Conservation (phyloP, 192 early-diverging fungal species). For the Mortierella alpina region DNA sequence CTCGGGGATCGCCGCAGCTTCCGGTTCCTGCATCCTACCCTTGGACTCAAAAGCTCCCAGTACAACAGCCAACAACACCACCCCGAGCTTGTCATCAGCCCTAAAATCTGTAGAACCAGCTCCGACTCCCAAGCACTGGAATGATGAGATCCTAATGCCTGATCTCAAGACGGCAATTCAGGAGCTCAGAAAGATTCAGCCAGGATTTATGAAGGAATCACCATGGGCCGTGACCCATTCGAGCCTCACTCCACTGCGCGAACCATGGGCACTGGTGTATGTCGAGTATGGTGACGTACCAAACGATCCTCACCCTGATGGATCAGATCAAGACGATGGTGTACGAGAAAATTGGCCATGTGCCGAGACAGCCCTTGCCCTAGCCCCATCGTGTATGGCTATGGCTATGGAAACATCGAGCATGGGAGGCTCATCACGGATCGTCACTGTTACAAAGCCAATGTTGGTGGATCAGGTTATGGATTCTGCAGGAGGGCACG, state of each 20-base stretch:
- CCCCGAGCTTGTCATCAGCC: not conserved
- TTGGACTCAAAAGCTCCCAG: not conserved
- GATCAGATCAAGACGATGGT: not conserved
- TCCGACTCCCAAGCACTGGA: conserved; percentile 19
- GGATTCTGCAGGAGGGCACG: conserved; percentile 29
- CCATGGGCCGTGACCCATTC: conserved; percentile 22
- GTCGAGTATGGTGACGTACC: conserved; percentile 23
- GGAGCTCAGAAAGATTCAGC: conserved; percentile 35
- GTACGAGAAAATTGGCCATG: not conserved
- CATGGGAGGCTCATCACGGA: conserved; percentile 18
- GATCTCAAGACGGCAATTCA: conserved; percentile 31
- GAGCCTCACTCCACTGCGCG: conserved; percentile 21
- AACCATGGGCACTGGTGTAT: conserved; percentile 45
- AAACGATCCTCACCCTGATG: too few species aligned
- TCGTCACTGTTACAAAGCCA: conserved; percentile 46
- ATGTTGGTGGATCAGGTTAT: conserved; percentile 49
- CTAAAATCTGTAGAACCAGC: conserved; percentile 1
- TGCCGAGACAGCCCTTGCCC: conserved; percentile 17
- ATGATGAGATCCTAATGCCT: conserved; percentile 20
- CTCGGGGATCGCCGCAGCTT: conserved; percentile 12
- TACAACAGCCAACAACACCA: not conserved
- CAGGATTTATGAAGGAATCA: conserved; percentile 37
- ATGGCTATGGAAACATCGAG: conserved; percentile 40
- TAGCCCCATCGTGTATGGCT: conserved; percentile 47
- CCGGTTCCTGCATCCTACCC: not conserved